Evolutionary conservation across 164 flowering plant genomes (phyloP).

Genomic region (Echeveria elegans): DNA sequence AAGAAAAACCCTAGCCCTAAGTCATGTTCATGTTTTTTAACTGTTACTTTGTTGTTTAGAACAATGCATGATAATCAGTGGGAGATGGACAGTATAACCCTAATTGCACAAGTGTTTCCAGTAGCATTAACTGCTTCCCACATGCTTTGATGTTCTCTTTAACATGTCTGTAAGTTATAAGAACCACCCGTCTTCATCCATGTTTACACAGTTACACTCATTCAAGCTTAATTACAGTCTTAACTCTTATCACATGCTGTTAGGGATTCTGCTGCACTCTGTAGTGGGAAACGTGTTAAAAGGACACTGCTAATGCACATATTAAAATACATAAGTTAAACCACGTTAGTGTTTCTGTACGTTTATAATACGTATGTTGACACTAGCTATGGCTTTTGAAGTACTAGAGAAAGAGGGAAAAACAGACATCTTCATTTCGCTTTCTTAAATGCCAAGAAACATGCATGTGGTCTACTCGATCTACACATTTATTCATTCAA

Average conservation of each 20-base stretch:
- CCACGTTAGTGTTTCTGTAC: background rate
- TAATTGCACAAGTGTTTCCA: background rate
- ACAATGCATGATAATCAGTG: background rate
- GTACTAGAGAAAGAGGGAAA: background rate
- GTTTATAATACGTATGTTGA: background rate
- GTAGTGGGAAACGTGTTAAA: background rate
- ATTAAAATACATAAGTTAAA: background rate
- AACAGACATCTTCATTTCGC: slow-evolving; percentile 1
- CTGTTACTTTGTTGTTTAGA: background rate
- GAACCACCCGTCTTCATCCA: background rate
- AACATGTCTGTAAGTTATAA: no score
- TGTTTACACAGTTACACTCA: background rate
- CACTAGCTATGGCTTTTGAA: background rate
- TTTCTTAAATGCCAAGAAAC: slow-evolving; percentile 4
- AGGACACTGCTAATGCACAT: background rate
- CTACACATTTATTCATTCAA: background rate
- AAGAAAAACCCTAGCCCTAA: slow-evolving; percentile 1
- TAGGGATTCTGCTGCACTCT: background rate
- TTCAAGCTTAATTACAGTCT: background rate
- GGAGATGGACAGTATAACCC: background rate
- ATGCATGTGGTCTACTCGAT: slow-evolving; percentile 1
- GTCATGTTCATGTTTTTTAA: background rate
- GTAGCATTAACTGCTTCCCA: slow-evolving; percentile 2
- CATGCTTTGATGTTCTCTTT: slow-evolving; percentile 1
- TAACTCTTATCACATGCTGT: background rate